These are phyloP conservation scores for Pythium myriotylum DNA, from an alignment of 352 stramenopile genomes.

Conservation along the genomic window DNA sequence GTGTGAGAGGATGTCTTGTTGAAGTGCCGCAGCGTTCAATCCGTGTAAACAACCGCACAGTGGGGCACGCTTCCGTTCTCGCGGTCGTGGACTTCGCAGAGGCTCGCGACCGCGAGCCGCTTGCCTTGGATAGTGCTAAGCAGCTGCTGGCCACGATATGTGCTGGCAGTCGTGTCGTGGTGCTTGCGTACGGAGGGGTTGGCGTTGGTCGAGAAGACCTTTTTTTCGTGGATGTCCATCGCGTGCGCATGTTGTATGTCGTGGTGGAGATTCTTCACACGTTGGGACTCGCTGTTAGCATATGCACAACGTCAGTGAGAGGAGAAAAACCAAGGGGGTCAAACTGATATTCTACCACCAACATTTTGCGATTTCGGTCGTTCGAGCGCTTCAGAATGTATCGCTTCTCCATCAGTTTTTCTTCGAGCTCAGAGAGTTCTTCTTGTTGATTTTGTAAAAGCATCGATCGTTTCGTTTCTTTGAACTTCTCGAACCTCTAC, in stretches of 20 bases:
- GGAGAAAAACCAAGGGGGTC: not conserved
- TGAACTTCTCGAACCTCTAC: slow-evolving; percentile 63
- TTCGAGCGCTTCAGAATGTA: slow-evolving; percentile 67
- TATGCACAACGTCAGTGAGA: not conserved
- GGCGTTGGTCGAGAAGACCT: slow-evolving; percentile 61
- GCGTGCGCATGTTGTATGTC: slow-evolving; percentile 68
- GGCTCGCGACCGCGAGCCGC: slow-evolving; percentile 68
- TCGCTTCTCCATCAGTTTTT: slow-evolving; percentile 74
- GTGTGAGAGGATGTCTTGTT: not conserved
- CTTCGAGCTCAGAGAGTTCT: slow-evolving; percentile 58
- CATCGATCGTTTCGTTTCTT: slow-evolving; percentile 54
- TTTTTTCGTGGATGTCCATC: slow-evolving; percentile 64
- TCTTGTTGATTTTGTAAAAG: slow-evolving; percentile 57
- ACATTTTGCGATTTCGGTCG: slow-evolving; percentile 60
- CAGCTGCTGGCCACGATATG: slow-evolving; percentile 70
- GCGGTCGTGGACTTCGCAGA: slow-evolving; percentile 64
- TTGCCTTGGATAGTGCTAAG: slow-evolving; percentile 72
- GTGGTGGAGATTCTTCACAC: slow-evolving; percentile 63
- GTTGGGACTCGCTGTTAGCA: slow-evolving; percentile 57
- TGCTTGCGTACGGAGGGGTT: slow-evolving; percentile 41
- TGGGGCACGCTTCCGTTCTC: slow-evolving; percentile 51
- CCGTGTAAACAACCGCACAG: slow-evolving; percentile 42
- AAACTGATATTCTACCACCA: not conserved
- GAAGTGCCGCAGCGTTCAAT: slow-evolving; percentile 1
- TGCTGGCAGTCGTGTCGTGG: slow-evolving; percentile 51